These are phyloP conservation scores for Nowakowskiella sp. DNA, from an alignment of 192 early-diverging fungal species.

Conservation along the genomic window DNA sequence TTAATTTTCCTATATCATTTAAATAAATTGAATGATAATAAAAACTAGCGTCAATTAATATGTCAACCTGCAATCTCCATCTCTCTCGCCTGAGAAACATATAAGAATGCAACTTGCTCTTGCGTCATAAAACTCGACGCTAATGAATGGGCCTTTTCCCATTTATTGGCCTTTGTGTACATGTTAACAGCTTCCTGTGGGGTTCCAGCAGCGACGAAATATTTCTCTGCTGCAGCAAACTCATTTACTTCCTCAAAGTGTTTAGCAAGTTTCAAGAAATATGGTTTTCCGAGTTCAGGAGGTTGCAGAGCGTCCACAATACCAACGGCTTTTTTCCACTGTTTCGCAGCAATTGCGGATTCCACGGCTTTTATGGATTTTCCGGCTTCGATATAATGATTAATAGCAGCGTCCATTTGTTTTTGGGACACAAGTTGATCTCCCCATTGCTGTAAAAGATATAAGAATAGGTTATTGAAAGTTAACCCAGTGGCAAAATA, in stretches of 20 bases:
- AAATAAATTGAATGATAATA: slow-evolving; percentile 1
- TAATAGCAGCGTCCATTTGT: slow-evolving; percentile 58
- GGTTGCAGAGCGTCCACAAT: slow-evolving; percentile 53
- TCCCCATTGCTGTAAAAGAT: slow-evolving; percentile 44
- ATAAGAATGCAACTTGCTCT: slow-evolving; percentile 48
- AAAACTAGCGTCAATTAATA: slow-evolving; percentile 5
- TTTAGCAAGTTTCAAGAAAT: slow-evolving; percentile 42
- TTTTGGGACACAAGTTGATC: slow-evolving; percentile 52
- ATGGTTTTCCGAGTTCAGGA: slow-evolving; percentile 37
- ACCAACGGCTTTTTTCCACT: slow-evolving; percentile 57
- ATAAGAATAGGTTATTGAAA: neutral
- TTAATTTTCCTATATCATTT: slow-evolving; percentile 36
- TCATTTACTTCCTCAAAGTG: slow-evolving; percentile 44
- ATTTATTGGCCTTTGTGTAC: slow-evolving; percentile 49
- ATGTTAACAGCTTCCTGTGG: slow-evolving; percentile 61
- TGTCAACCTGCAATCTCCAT: slow-evolving; percentile 36
- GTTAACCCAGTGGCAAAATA: neutral
- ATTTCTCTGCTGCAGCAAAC: slow-evolving; percentile 43
- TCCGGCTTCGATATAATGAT: slow-evolving; percentile 60
- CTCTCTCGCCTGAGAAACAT: slow-evolving; percentile 52
- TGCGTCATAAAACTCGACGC: slow-evolving; percentile 51
- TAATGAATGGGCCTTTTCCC: slow-evolving; percentile 55
- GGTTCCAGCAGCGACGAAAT: slow-evolving; percentile 43
- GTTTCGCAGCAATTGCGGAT: slow-evolving; percentile 44
- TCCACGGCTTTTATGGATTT: slow-evolving; percentile 50